These are phyloP conservation scores for Phytophthora constricta DNA, from an alignment of 352 stramenopile species.

Conservation along the genomic window DNA sequence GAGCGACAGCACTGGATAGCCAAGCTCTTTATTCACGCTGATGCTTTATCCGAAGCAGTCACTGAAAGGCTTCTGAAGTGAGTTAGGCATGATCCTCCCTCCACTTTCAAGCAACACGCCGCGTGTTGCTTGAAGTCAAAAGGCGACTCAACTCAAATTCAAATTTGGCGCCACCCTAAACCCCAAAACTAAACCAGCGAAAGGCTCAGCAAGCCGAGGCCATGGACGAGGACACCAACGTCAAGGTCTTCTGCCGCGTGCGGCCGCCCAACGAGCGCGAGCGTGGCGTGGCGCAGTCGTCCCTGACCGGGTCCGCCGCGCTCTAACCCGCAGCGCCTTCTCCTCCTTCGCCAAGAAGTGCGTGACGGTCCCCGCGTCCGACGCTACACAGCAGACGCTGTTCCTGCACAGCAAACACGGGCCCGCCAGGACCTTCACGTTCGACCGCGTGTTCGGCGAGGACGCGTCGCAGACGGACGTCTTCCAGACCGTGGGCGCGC, in stretches of 20 bases:
- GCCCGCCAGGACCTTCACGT: conserved; percentile 81
- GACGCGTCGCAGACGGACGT: conserved; percentile 91
- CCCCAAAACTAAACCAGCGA: not conserved
- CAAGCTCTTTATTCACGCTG: no score
- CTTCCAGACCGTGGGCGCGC: conserved; percentile 87
- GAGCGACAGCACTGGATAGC: no score
- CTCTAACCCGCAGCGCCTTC: conserved; percentile 9
- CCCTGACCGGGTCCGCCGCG: conserved; percentile 17
- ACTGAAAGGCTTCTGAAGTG: no score
- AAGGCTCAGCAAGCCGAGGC: not conserved
- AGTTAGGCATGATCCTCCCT: no score
- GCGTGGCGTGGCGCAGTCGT: conserved; percentile 30
- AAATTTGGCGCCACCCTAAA: not conserved
- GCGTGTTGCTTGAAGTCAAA: not conserved
- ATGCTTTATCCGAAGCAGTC: no score
- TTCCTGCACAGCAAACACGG: conserved; percentile 62
- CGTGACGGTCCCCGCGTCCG: conserved; percentile 51
- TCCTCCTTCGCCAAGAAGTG: conserved; percentile 67
- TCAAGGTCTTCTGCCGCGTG: conserved; percentile 90
- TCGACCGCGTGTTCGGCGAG: conserved; percentile 92
- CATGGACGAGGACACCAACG: conserved; percentile 59
- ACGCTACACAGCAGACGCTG: conserved; percentile 63
- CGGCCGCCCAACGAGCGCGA: conserved; percentile 83
- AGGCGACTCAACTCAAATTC: not conserved
- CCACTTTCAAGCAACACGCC: no score